A percentile compares a stretch with the other conserved stretches of the same genome.
Conservation (phyloP, 768 basidiomycete genomes). For the Lactarius quietus region DNA sequence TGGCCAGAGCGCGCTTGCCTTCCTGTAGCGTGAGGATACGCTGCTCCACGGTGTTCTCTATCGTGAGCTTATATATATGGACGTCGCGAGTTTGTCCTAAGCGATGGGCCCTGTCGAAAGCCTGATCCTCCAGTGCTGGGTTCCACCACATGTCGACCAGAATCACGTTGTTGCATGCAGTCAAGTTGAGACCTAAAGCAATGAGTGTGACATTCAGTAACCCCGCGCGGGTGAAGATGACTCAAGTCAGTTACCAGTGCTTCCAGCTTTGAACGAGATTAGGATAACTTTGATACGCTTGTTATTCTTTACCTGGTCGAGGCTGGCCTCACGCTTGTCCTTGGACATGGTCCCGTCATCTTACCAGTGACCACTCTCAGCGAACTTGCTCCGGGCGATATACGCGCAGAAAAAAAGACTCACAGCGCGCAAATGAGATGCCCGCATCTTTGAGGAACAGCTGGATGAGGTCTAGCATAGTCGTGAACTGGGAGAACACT, state of each 20-base stretch:
- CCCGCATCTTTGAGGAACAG: constrained; percentile 71
- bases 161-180: constrained; percentile 92
- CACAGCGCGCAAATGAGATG: constrained; percentile 81
- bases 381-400: constrained; percentile 8
- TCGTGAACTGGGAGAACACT: constrained; percentile 92
- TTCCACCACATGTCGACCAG: constrained; percentile 96
- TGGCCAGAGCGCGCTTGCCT: constrained; percentile 81
- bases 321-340: constrained; percentile 67
- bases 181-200: constrained; percentile 74
- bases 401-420: constrained; percentile 35
- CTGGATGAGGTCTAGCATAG: constrained; percentile 81
- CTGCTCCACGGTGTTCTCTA: constrained; percentile 83
- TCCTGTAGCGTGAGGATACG: constrained; percentile 89
- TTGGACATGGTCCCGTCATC: constrained; percentile 88
- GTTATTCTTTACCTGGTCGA: constrained; percentile 67
- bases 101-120: constrained; percentile 88
- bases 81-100: constrained; percentile 86
- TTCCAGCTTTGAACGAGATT: constrained; percentile 95
- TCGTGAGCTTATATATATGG: constrained; percentile 85
- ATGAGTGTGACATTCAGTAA: background rate
- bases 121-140: constrained; percentile 89
- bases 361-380: constrained; percentile 33
- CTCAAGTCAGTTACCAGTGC: constrained; percentile 55
- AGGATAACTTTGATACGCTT: constrained; percentile 67
- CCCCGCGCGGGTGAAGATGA: background rate